Evolutionary conservation across 495 filamentous ascomycete genomes (phyloP).

Genomic region (Aspergillus nidulans): DNA sequence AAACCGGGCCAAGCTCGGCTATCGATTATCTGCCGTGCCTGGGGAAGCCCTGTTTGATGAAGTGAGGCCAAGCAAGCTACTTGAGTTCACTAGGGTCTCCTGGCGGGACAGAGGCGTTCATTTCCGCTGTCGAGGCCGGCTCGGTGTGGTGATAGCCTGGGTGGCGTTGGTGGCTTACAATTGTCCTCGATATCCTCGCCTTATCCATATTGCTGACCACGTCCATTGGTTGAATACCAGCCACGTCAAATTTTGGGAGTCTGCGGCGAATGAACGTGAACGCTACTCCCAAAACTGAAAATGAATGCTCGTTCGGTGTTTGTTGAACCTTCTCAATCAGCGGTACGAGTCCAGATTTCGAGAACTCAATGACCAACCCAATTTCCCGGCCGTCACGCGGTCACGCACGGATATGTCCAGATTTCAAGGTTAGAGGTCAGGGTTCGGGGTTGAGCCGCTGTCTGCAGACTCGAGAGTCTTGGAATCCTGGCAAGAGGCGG

Average conservation of each 20-base stretch:
- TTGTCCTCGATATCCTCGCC: background rate
- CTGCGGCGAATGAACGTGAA: background rate
- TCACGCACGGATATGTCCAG: too few relatives aligned
- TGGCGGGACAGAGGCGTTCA: background rate
- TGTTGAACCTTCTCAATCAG: background rate
- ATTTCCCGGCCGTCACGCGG: background rate
- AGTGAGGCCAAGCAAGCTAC: background rate
- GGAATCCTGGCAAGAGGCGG: background rate
- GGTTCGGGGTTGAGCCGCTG: background rate
- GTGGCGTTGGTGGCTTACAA: background rate
- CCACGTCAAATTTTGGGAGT: background rate
- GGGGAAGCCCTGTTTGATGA: slow-evolving; percentile 13
- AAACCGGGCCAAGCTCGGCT: slow-evolving; percentile 39
- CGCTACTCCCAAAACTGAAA: slow-evolving; percentile 16
- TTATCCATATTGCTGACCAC: background rate
- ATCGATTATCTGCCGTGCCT: slow-evolving; percentile 46
- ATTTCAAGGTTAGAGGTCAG: background rate
- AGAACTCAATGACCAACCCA: background rate
- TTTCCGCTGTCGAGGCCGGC: background rate
- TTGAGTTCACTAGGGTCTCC: background rate
- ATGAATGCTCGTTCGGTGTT: slow-evolving; percentile 6
- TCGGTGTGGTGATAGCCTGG: background rate
- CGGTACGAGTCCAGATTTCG: background rate
- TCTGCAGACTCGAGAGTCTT: background rate
- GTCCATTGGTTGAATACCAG: background rate